Percentiles rank a stretch among this genome's conserved stretches.
These are phyloP conservation scores for Pistacia vera DNA, from an alignment of 345 rosid genomes.

Conservation along the genomic window DNA sequence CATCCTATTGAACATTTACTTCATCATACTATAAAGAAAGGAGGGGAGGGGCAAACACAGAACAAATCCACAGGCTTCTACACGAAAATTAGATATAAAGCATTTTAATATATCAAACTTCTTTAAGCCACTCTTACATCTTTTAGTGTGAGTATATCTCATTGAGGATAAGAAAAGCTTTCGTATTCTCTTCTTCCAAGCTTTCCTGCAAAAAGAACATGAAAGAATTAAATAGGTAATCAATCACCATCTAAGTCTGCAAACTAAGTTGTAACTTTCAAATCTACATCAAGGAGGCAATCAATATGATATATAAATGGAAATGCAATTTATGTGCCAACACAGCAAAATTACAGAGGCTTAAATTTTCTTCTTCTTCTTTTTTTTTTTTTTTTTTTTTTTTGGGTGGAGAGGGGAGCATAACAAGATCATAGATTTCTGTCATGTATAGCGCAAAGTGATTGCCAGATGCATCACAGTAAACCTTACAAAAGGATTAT, in stretches of 20 bases:
- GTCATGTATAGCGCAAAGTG: not conserved
- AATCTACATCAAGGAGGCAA: not conserved
- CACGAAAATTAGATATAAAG: constrained; percentile 2
- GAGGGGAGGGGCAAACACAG: not conserved
- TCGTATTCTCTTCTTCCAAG: constrained; percentile 66
- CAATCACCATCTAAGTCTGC: constrained; percentile 2
- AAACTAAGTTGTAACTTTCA: not conserved
- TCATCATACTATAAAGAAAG: not conserved
- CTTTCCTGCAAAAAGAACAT: constrained; percentile 53
- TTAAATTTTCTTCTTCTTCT: too few species aligned
- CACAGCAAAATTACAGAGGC: not conserved
- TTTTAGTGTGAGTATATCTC: constrained; percentile 85
- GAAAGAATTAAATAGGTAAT: constrained; percentile 19
- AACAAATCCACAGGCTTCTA: constrained; percentile 1
- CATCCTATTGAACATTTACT: not conserved
- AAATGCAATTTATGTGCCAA: not conserved
- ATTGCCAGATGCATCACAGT: not conserved
- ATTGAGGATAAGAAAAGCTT: constrained; percentile 82
- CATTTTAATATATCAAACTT: constrained; percentile 3
- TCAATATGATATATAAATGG: not conserved
- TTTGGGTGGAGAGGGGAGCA: not conserved
- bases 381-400: too few species aligned
- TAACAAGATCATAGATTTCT: not conserved
- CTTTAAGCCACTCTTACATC: constrained; percentile 57
- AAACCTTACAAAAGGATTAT: not conserved